A percentile compares a stretch with the other conserved stretches of the same genome.
These are phyloP conservation scores for Friedmanniomyces simplex DNA, from an alignment of 495 filamentous ascomycete genomes.

Conservation along the genomic window DNA sequence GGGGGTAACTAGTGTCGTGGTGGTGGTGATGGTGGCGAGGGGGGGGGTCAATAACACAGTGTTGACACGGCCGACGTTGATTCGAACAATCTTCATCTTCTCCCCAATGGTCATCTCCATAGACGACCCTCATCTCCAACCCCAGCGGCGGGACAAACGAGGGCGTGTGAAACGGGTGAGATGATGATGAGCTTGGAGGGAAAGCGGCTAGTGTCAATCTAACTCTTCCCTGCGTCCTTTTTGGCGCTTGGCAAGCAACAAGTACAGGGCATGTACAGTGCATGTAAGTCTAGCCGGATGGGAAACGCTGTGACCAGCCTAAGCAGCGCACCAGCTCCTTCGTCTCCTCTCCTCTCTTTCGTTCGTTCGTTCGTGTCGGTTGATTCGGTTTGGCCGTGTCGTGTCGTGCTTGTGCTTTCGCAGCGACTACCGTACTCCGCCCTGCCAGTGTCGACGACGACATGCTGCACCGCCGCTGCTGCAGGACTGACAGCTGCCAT, in stretches of 20 bases:
- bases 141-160: neutral
- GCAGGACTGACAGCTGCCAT: neutral
- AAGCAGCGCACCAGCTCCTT: neutral
- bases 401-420: neutral
- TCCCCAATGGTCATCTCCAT: neutral
- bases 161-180: neutral
- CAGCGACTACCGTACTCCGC: neutral
- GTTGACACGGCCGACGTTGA: constrained; percentile 9
- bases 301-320: neutral
- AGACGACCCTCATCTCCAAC: neutral
- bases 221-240: neutral
- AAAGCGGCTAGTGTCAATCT: neutral
- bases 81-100: too few species aligned
- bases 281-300: neutral
- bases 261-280: too few species aligned
- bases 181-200: too few species aligned
- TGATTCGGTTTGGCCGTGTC: neutral
- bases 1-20: too few species aligned
- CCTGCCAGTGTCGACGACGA: neutral
- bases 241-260: neutral
- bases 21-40: too few species aligned
- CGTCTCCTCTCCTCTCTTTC: too few species aligned
- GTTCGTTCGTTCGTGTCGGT: neutral
- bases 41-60: too few species aligned
- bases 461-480: neutral